phyloP scores from a whole-genome alignment of 108 stramenopile species.

The Skeletonema menzelii region DNA sequence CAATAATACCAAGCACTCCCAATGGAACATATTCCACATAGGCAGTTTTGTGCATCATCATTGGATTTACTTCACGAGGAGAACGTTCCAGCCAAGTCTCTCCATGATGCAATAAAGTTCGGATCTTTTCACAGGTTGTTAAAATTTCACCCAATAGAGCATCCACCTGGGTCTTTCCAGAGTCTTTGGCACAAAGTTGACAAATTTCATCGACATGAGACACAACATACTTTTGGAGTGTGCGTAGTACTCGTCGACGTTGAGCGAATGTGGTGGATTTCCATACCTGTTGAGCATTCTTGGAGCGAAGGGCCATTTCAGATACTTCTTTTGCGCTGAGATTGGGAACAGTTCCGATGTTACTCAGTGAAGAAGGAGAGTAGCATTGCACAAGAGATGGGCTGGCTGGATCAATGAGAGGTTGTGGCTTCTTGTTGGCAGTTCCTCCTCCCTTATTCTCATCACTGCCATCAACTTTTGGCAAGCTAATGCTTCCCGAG shows the following conservation, averaged over 20 bases:
- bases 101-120: slow-evolving; percentile 85
- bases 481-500: slow-evolving; percentile 1
- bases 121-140: slow-evolving; percentile 96
- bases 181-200: slow-evolving; percentile 83
- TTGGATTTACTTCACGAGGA: slow-evolving; percentile 82
- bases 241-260: slow-evolving; percentile 89
- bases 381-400: slow-evolving; percentile 83
- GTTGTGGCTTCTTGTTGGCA: slow-evolving; percentile 5
- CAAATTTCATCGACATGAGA: slow-evolving; percentile 90
- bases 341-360: slow-evolving; percentile 82
- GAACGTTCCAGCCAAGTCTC: slow-evolving; percentile 81
- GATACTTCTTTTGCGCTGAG: slow-evolving; percentile 81
- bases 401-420: slow-evolving; percentile 48
- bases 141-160: slow-evolving; percentile 96
- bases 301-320: slow-evolving; percentile 72
- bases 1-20: slow-evolving; percentile 96
- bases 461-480: neutral
- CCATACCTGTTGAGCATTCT: slow-evolving; percentile 90
- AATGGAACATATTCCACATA: slow-evolving; percentile 97
- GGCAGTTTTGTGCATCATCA: slow-evolving; percentile 96
- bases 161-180: slow-evolving; percentile 91
- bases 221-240: slow-evolving; percentile 91
- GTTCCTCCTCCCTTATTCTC: neutral
- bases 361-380: slow-evolving; percentile 88
- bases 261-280: slow-evolving; percentile 83